Percentiles rank a stretch among this genome's conserved stretches.
These are phyloP conservation scores for Fusarium scirpi DNA, from an alignment of 2,329 filamentous ascomycete species.

Conservation along the genomic window DNA sequence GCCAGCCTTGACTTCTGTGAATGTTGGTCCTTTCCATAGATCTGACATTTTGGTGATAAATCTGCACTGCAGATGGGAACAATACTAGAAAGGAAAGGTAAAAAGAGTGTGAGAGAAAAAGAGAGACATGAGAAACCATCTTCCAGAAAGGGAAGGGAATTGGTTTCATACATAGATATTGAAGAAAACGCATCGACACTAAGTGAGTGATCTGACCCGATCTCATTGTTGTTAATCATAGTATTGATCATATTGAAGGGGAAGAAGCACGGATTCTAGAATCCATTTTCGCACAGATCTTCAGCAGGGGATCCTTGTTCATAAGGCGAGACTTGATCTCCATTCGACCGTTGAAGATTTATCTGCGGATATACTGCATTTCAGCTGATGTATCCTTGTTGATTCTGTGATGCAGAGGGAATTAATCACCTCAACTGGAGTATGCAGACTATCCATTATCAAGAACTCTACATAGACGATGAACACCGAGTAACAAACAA, in stretches of 20 bases:
- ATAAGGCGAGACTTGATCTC: conserved; percentile 7
- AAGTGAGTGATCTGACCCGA: conserved; percentile 14
- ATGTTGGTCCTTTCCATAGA: conserved; percentile 33
- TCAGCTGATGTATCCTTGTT: neutral
- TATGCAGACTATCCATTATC: neutral
- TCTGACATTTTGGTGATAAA: conserved; percentile 31
- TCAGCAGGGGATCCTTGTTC: conserved; percentile 17
- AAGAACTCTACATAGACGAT: neutral
- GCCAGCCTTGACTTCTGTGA: conserved; percentile 23
- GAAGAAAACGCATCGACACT: conserved; percentile 19
- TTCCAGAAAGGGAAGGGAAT: neutral
- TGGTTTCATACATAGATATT: conserved; percentile 34
- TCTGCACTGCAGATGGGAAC: neutral
- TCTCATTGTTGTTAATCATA: conserved; percentile 4
- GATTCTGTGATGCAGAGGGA: neutral
- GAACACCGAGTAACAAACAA: neutral
- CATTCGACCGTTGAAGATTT: neutral
- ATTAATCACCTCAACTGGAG: neutral
- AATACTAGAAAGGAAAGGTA: neutral
- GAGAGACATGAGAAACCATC: neutral
- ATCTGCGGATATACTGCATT: conserved; percentile 2
- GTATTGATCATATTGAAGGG: conserved; percentile 9
- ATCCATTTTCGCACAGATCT: conserved; percentile 33
- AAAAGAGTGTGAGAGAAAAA: neutral
- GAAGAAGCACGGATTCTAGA: conserved; percentile 25